Evolutionary conservation across 2,329 filamentous ascomycete species (phyloP).

Genomic region (Fusarium sp.): DNA sequence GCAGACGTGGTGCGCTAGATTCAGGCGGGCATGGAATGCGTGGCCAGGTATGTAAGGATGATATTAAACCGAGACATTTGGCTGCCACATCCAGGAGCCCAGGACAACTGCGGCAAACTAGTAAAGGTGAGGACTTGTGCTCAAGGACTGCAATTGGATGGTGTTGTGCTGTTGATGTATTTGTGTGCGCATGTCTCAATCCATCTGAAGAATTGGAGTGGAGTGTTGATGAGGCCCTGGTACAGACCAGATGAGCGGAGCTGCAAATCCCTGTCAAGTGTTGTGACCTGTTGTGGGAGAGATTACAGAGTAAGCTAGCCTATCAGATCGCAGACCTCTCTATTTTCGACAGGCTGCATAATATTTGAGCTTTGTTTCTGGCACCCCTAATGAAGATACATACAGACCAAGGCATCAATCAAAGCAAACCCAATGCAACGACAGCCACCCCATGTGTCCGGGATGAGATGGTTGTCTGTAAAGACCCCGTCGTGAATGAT

Average conservation of each 20-base stretch:
- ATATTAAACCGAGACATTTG: conserved; percentile 8
- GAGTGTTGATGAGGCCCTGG: conserved; percentile 23
- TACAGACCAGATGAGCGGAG: conserved; percentile 4
- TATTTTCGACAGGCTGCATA: not conserved
- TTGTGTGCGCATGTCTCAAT: not conserved
- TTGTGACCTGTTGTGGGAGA: conserved; percentile 3
- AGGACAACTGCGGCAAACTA: not conserved
- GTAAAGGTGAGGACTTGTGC: not conserved
- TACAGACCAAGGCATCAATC: not conserved
- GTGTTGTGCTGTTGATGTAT: not conserved
- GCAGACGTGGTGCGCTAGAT: conserved; percentile 20
- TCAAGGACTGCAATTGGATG: not conserved
- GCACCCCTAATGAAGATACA: not conserved
- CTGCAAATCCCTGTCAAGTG: conserved; percentile 14
- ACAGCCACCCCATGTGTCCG: not conserved
- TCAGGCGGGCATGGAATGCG: conserved; percentile 14
- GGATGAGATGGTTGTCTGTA: not conserved
- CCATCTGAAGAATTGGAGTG: conserved; percentile 2
- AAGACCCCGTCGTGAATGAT: not conserved
- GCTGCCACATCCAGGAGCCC: not conserved
- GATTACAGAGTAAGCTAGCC: conserved; percentile 8
- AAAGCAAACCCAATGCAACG: not conserved
- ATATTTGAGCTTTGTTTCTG: not conserved
- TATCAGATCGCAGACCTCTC: conserved; percentile 13
- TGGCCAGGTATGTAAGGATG: conserved; percentile 3